These are phyloP conservation scores for Mortierella sp. DNA, from an alignment of 371 early-diverging fungal genomes.

Conservation along the genomic window DNA sequence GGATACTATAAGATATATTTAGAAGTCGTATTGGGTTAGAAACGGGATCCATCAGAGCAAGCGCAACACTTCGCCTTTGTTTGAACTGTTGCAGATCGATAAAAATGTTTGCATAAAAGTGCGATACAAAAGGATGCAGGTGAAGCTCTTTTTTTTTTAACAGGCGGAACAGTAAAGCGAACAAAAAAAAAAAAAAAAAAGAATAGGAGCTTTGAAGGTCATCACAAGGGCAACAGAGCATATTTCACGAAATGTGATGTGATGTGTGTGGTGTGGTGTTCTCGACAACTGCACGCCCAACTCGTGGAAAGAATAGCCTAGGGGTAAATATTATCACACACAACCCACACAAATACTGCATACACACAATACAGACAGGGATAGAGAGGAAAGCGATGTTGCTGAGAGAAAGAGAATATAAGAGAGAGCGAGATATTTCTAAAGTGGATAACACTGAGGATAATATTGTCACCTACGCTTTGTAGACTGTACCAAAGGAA, in stretches of 20 bases:
- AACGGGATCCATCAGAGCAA: neutral
- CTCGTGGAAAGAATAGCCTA: constrained; percentile 16
- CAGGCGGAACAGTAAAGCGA: neutral
- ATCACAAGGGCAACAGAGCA: constrained; percentile 33
- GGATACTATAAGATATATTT: constrained; percentile 72
- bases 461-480: constrained; percentile 57
- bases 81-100: too few relatives aligned
- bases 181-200: neutral
- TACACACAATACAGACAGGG: neutral
- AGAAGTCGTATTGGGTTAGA: neutral
- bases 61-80: neutral
- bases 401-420: neutral
- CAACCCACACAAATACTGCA: neutral
- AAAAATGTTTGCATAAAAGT: neutral
- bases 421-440: neutral
- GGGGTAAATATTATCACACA: neutral
- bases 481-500: constrained; percentile 67
- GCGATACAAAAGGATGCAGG: neutral
- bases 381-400: neutral
- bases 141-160: neutral
- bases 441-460: neutral
- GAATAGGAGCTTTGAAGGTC: constrained; percentile 24
- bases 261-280: constrained; percentile 6
- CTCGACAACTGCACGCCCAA: neutral
- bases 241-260: constrained; percentile 14